Percentiles rank a stretch among this genome's conserved stretches.
phyloP scores from a whole-genome alignment of 768 basidiomycete genomes.

The Coprinopsis strossmayeri region DNA sequence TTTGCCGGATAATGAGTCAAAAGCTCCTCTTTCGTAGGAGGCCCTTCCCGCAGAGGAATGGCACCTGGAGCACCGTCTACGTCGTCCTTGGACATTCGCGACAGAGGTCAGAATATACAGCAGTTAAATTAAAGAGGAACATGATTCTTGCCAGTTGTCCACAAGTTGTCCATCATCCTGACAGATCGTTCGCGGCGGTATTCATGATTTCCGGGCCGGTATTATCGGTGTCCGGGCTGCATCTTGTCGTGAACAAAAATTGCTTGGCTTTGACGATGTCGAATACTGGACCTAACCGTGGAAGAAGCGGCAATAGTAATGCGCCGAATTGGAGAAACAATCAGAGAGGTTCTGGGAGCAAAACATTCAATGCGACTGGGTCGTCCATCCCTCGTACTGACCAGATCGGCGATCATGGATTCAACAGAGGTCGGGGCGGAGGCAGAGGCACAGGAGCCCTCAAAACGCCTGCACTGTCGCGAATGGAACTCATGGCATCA shows the following conservation, averaged over 20 bases:
- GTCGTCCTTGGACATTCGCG: background rate
- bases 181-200: too few relatives aligned
- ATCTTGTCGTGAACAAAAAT: too few relatives aligned
- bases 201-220: too few relatives aligned
- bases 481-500: conserved; percentile 62
- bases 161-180: too few relatives aligned
- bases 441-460: conserved; percentile 13
- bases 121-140: too few relatives aligned
- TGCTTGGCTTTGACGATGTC: too few relatives aligned
- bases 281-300: background rate
- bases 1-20: conserved; percentile 62
- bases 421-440: conserved; percentile 4
- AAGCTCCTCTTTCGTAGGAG: conserved; percentile 64
- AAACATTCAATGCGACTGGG: background rate
- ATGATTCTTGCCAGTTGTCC: too few relatives aligned
- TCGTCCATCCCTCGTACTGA: background rate
- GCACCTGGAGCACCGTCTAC: background rate
- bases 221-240: too few relatives aligned
- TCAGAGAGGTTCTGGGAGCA: background rate
- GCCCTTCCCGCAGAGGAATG: conserved; percentile 47
- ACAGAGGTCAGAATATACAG: too few relatives aligned
- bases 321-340: background rate
- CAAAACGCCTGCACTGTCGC: conserved; percentile 6
- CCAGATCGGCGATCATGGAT: background rate
- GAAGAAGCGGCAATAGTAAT: background rate